Percentiles rank a stretch among this genome's conserved stretches.
phyloP scores from a whole-genome alignment of 441 rosid genomes.

The Gossypium lobatum region DNA sequence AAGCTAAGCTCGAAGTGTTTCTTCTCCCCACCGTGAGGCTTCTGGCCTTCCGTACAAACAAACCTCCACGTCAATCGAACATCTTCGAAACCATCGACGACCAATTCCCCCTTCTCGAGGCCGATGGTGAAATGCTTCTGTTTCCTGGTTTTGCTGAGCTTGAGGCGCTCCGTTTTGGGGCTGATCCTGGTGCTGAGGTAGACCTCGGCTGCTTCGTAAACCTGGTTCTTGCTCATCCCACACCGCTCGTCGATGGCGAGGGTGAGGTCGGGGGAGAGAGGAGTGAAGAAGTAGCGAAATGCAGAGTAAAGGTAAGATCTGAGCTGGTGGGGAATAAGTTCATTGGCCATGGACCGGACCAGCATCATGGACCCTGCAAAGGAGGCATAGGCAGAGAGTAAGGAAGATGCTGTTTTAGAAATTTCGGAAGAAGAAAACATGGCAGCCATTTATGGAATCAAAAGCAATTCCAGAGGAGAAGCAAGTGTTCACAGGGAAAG shows the following conservation, averaged over 20 bases:
- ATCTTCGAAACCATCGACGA: conserved; percentile 15
- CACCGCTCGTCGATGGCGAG: conserved; percentile 17
- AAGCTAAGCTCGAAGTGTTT: conserved; percentile 25
- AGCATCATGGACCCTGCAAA: conserved; percentile 42
- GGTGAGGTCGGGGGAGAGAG: conserved; percentile 3
- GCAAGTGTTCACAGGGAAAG: too few species aligned
- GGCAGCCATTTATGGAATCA: conserved; percentile 11
- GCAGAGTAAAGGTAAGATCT: conserved; percentile 22
- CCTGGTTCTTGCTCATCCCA: conserved; percentile 20
- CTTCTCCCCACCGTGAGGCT: conserved; percentile 3
- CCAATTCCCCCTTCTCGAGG: conserved; percentile 21
- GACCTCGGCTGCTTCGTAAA: conserved; percentile 28
- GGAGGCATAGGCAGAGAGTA: conserved; percentile 51
- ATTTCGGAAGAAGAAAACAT: conserved; percentile 31
- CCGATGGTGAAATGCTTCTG: conserved; percentile 17
- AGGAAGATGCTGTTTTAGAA: conserved; percentile 25
- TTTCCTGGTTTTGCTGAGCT: conserved; percentile 16
- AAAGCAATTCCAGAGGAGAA: background rate
- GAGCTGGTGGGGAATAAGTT: conserved; percentile 33
- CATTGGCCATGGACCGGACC: conserved; percentile 37
- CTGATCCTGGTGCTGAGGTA: conserved; percentile 36
- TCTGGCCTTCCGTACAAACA: conserved; percentile 11
- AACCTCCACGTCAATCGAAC: conserved; percentile 17
- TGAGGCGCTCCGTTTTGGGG: conserved; percentile 30
- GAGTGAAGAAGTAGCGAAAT: conserved; percentile 19